A percentile compares a stretch with the other conserved stretches of the same genome.
Conservation (phyloP, 257 asterid genomes). For the Solanum dulcamara region DNA sequence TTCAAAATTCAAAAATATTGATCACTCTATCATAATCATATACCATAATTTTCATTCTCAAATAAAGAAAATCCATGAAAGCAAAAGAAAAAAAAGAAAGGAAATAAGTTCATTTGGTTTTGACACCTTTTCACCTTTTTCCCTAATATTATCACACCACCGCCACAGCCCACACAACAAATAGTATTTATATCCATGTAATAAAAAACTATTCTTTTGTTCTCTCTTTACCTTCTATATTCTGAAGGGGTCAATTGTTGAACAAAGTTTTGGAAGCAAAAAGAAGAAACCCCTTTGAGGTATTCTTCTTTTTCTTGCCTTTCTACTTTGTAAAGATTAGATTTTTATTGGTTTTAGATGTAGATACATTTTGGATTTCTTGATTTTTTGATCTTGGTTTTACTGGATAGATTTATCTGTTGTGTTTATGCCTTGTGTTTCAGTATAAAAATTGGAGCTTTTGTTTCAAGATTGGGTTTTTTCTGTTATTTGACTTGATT, state of each 20-base stretch:
- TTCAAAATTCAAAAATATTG: not conserved
- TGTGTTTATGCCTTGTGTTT: not conserved
- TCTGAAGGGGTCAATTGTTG: conserved; percentile 20
- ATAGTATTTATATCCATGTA: not conserved
- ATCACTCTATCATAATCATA: not conserved
- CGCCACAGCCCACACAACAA: not conserved
- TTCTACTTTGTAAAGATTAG: not conserved
- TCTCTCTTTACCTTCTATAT: not conserved
- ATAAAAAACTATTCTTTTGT: not conserved
- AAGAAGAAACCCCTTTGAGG: not conserved
- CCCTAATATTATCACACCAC: not conserved
- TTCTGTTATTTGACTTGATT: not conserved
- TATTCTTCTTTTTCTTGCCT: not conserved
- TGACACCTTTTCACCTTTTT: not conserved
- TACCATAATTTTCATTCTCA: not conserved
- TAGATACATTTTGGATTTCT: not conserved
- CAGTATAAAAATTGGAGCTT: not conserved
- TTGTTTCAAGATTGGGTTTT: not conserved
- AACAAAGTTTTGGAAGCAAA: not conserved
- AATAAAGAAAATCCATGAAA: not conserved
- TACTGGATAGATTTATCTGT: not conserved
- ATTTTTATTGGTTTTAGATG: not conserved
- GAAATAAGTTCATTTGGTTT: not conserved
- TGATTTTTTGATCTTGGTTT: not conserved
- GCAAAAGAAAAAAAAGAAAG: not conserved